A percentile compares a stretch with the other conserved stretches of the same genome.
Evolutionary conservation across 2,329 filamentous ascomycete species (phyloP).

Genomic region (Dothideomycetes sp.): DNA sequence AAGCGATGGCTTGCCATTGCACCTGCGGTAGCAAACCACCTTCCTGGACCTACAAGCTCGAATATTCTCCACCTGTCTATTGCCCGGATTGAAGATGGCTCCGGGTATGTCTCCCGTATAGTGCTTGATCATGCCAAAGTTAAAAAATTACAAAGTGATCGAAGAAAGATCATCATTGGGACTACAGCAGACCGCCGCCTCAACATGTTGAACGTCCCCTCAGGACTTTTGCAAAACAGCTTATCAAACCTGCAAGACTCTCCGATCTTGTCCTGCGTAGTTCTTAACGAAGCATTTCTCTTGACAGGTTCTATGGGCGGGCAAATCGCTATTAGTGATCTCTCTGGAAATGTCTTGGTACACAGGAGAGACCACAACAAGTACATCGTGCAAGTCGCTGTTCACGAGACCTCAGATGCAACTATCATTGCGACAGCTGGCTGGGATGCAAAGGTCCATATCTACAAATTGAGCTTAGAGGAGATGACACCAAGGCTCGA

Average conservation of each 20-base stretch:
- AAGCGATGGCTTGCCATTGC: constrained; percentile 24
- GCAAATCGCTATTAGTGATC: constrained; percentile 38
- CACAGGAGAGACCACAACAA: constrained; percentile 47
- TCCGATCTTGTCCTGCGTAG: constrained; percentile 42
- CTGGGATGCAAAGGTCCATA: constrained; percentile 47
- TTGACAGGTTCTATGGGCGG: constrained; percentile 51
- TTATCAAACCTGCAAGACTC: constrained; percentile 34
- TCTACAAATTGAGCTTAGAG: constrained; percentile 31
- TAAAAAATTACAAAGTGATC: neutral
- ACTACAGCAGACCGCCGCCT: constrained; percentile 38
- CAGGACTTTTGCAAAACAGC: constrained; percentile 24
- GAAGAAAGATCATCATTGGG: constrained; percentile 19
- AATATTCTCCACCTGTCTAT: constrained; percentile 44
- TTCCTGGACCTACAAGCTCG: constrained; percentile 34
- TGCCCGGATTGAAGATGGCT: constrained; percentile 14
- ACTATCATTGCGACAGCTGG: constrained; percentile 45
- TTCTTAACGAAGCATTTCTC: constrained; percentile 32
- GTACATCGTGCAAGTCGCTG: constrained; percentile 44
- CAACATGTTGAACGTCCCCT: constrained; percentile 32
- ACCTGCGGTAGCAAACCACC: constrained; percentile 33
- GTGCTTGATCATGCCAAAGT: neutral
- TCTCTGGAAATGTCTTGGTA: constrained; percentile 29
- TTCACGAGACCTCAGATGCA: constrained; percentile 18
- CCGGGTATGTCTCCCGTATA: neutral
- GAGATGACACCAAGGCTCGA: constrained; percentile 21